These are phyloP conservation scores for Hypoxylon sp. DNA, from an alignment of 2,329 filamentous ascomycete genomes.

Conservation along the genomic window DNA sequence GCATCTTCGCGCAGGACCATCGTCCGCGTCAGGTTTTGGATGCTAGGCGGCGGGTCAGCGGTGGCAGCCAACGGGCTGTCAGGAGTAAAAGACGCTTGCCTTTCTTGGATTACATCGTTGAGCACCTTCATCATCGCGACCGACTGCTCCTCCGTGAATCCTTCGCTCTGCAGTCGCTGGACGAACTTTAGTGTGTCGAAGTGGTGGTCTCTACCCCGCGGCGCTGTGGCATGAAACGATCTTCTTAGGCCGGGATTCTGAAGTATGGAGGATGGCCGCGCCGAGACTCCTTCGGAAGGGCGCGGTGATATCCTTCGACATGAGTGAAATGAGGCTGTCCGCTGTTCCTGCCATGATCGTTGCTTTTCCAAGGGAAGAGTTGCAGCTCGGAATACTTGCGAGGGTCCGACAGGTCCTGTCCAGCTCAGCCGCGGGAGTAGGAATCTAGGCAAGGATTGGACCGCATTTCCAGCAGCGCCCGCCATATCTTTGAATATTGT, in stretches of 20 bases:
- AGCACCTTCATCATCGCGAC: constrained; percentile 99
- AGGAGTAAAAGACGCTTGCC: constrained; percentile 60
- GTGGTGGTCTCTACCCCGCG: constrained; percentile 83
- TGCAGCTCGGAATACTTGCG: constrained; percentile 52
- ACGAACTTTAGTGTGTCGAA: constrained; percentile 99
- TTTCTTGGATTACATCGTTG: constrained; percentile 97
- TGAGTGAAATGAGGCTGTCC: constrained; percentile 50
- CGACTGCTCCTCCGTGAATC: constrained; percentile 94
- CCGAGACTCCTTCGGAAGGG: constrained; percentile 12
- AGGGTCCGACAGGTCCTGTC: constrained; percentile 56
- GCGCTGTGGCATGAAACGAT: constrained; percentile 78
- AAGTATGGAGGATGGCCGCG: constrained; percentile 45
- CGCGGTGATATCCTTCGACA: constrained; percentile 38
- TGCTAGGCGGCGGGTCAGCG: constrained; percentile 65
- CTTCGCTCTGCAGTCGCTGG: constrained; percentile 88
- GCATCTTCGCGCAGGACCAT: constrained; percentile 98
- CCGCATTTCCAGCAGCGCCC: constrained; percentile 49
- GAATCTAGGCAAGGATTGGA: constrained; percentile 66
- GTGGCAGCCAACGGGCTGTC: constrained; percentile 6
- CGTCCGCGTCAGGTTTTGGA: constrained; percentile 95
- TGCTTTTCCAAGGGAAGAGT: constrained; percentile 47
- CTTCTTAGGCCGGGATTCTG: constrained; percentile 56
- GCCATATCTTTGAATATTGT: constrained; percentile 47
- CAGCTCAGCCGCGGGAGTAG: constrained; percentile 71
- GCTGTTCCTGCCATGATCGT: constrained; percentile 39